phyloP scores from a whole-genome alignment of 1,284 basidiomycete genomes.

The Cryptococcus jaspeensis region DNA sequence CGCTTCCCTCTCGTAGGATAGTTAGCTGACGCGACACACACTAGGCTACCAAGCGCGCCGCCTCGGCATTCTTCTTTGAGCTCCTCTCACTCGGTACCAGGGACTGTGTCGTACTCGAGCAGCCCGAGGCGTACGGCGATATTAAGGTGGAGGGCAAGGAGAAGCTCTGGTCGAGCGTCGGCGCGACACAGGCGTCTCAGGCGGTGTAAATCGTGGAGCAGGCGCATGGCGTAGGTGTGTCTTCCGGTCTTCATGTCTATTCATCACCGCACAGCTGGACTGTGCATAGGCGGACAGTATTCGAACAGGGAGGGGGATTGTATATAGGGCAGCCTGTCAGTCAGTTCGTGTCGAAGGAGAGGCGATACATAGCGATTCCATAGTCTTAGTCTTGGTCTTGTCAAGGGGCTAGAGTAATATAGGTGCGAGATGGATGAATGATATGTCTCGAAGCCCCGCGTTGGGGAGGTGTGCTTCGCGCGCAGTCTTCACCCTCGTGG shows the following conservation, averaged over 20 bases:
- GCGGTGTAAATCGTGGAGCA: too few relatives aligned
- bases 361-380: too few relatives aligned
- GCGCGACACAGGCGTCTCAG: constrained; percentile 1
- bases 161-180: constrained; percentile 58
- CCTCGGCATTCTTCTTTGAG: constrained; percentile 96
- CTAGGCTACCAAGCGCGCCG: constrained; percentile 83
- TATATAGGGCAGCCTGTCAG: too few relatives aligned
- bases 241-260: too few relatives aligned
- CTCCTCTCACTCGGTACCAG: constrained; percentile 88
- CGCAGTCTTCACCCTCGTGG: too few relatives aligned
- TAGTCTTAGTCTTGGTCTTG: too few relatives aligned
- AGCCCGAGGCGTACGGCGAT: constrained; percentile 73
- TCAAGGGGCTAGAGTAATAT: not conserved
- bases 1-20: not conserved
- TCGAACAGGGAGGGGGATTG: not conserved
- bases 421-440: not conserved
- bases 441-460: too few relatives aligned
- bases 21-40: constrained; percentile 1
- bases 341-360: too few relatives aligned
- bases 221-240: too few relatives aligned
- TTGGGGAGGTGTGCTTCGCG: too few relatives aligned
- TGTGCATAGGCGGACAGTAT: not conserved
- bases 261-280: not conserved
- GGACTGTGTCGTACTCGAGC: constrained; percentile 79
- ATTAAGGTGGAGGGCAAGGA: constrained; percentile 81